Percentiles rank a stretch among this genome's conserved stretches.
phyloP scores from a whole-genome alignment of 768 basidiomycete species.

The Nidula microcarpa region DNA sequence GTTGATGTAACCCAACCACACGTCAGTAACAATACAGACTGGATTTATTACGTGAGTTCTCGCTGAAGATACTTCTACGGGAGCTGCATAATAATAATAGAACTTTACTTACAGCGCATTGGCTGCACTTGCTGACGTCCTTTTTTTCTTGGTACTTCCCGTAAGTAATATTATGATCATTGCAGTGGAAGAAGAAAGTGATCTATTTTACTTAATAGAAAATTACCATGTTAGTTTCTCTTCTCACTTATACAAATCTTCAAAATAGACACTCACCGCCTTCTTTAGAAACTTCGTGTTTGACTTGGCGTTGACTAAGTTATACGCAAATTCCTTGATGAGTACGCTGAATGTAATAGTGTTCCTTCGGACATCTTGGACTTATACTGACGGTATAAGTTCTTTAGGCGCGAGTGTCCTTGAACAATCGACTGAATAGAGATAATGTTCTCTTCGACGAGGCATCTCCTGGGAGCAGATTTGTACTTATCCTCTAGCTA shows the following conservation, averaged over 20 bases:
- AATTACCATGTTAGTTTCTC: conserved; percentile 7
- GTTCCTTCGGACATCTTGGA: not conserved
- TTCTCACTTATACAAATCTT: not conserved
- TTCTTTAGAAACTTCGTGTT: conserved; percentile 12
- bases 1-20: not conserved
- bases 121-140: conserved; percentile 9
- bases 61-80: not conserved
- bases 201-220: conserved; percentile 1
- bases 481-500: too few relatives aligned
- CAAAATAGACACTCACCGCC: not conserved
- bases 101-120: conserved; percentile 5
- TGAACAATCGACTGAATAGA: not conserved
- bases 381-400: not conserved
- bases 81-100: not conserved
- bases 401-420: not conserved
- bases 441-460: not conserved
- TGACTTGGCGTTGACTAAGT: conserved; percentile 12
- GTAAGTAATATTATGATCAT: conserved; percentile 4
- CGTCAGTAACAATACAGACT: conserved; percentile 13
- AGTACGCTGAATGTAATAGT: conserved; percentile 12
- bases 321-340: conserved; percentile 13
- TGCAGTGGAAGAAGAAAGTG: not conserved
- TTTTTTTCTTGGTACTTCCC: conserved; percentile 9
- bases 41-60: conserved; percentile 12
- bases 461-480: not conserved